These are phyloP conservation scores for Saitozyma podzolica DNA, from an alignment of 768 basidiomycete genomes.

Conservation along the genomic window DNA sequence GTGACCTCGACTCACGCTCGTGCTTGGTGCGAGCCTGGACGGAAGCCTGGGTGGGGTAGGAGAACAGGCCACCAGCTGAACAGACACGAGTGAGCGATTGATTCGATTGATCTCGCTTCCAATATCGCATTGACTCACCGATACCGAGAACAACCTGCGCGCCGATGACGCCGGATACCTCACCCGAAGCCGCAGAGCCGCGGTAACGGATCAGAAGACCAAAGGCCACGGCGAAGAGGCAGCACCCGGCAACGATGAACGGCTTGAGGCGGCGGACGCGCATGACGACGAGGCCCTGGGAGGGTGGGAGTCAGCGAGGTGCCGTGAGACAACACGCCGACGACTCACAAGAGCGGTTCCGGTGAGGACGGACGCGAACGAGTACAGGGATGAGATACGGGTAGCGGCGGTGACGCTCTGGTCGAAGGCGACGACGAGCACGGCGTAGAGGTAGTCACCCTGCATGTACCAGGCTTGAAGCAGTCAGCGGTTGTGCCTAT, in stretches of 20 bases:
- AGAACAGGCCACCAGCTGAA: conserved; percentile 28
- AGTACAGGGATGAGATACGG: conserved; percentile 43
- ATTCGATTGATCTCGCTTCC: background rate
- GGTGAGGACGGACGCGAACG: conserved; percentile 44
- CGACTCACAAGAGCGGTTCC: conserved; percentile 18
- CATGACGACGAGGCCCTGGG: conserved; percentile 44
- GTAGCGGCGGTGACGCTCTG: conserved; percentile 29
- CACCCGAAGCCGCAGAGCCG: conserved; percentile 9
- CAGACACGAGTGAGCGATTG: background rate
- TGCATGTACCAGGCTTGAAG: conserved; percentile 40
- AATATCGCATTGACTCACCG: background rate
- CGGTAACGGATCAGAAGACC: conserved; percentile 45
- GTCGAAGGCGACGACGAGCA: conserved; percentile 45
- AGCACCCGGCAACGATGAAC: conserved; percentile 44
- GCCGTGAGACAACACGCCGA: background rate
- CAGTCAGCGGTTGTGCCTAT: background rate
- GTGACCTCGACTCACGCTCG: conserved; percentile 20
- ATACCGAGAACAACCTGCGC: conserved; percentile 46
- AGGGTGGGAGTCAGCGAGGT: background rate
- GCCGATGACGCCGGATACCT: conserved; percentile 32
- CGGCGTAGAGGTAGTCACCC: conserved; percentile 47
- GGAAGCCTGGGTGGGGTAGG: conserved; percentile 42
- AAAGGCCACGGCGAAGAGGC: conserved; percentile 42
- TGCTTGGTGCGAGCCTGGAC: conserved; percentile 38
- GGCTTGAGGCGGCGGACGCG: conserved; percentile 41